A percentile compares a stretch with the other conserved stretches of the same genome.
Conservation (phyloP, 2,329 filamentous ascomycete species). For the Aspergillus aculeatinus region DNA sequence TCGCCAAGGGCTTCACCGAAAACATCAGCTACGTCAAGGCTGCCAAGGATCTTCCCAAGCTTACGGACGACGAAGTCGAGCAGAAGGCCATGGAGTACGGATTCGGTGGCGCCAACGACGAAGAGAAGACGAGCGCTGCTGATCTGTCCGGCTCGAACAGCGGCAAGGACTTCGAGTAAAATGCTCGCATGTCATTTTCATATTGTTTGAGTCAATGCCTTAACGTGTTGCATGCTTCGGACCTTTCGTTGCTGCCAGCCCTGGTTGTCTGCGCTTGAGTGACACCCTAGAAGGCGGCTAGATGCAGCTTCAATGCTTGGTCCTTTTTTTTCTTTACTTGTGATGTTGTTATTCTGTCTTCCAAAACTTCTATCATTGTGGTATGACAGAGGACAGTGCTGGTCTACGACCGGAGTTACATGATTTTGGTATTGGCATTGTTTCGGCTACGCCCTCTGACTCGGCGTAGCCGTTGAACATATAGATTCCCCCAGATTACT, state of each 20-base stretch:
- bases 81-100: constrained; percentile 35
- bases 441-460: neutral
- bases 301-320: too few relatives aligned
- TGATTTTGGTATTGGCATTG: neutral
- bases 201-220: too few relatives aligned
- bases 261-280: too few relatives aligned
- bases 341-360: neutral
- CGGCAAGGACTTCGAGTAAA: constrained; percentile 20
- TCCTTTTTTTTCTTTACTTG: constrained; percentile 11
- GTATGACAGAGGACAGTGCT: neutral
- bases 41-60: constrained; percentile 33
- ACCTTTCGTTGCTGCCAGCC: too few relatives aligned
- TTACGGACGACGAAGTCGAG: constrained; percentile 37
- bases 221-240: too few relatives aligned
- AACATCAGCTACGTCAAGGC: constrained; percentile 42
- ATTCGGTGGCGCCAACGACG: constrained; percentile 22
- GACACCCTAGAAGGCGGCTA: too few relatives aligned
- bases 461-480: neutral
- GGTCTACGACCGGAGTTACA: neutral
- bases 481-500: neutral
- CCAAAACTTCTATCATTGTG: neutral
- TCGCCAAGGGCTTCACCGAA: constrained; percentile 46
- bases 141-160: constrained; percentile 14
- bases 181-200: neutral
- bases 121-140: constrained; percentile 25